Percentiles rank a stretch among this genome's conserved stretches.
Conservation (phyloP, 805 yeast species). For the Metschnikowia proteae region DNA sequence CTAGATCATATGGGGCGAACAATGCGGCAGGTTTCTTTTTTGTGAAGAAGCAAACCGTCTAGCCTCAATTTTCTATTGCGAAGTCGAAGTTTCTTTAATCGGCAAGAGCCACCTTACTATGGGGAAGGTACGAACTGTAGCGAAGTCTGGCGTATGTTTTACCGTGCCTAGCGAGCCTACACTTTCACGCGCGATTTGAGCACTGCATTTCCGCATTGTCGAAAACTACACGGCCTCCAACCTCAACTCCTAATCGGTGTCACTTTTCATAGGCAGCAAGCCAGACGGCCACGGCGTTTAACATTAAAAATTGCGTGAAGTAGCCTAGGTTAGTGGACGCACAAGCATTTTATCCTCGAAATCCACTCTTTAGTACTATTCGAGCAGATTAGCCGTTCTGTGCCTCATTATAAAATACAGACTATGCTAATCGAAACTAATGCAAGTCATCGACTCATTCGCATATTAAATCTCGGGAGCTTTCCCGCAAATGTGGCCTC, state of each 20-base stretch:
- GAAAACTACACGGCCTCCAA: background rate
- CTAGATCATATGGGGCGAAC: background rate
- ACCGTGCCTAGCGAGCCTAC: conserved; percentile 1
- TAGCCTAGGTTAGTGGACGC: background rate
- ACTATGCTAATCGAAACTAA: conserved; percentile 26
- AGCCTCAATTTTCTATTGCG: too few relatives aligned
- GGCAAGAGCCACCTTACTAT: too few relatives aligned
- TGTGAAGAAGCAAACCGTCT: background rate
- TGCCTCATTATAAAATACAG: background rate
- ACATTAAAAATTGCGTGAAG: background rate
- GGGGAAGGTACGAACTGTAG: too few relatives aligned
- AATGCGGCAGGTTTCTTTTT: background rate
- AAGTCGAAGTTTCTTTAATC: background rate
- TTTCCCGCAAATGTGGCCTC: conserved; percentile 34
- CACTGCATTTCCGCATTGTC: conserved; percentile 3
- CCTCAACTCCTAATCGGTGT: background rate
- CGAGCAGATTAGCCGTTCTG: background rate
- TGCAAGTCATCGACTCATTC: conserved; percentile 24
- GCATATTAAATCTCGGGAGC: conserved; percentile 32
- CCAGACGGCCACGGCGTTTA: background rate
- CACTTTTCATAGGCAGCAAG: background rate
- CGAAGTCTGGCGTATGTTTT: background rate
- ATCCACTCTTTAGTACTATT: background rate
- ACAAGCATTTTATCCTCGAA: background rate
- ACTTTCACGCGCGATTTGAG: conserved; percentile 4